These are phyloP conservation scores for Ramichloridium luteum DNA, from an alignment of 2,329 filamentous ascomycete genomes.

Conservation along the genomic window DNA sequence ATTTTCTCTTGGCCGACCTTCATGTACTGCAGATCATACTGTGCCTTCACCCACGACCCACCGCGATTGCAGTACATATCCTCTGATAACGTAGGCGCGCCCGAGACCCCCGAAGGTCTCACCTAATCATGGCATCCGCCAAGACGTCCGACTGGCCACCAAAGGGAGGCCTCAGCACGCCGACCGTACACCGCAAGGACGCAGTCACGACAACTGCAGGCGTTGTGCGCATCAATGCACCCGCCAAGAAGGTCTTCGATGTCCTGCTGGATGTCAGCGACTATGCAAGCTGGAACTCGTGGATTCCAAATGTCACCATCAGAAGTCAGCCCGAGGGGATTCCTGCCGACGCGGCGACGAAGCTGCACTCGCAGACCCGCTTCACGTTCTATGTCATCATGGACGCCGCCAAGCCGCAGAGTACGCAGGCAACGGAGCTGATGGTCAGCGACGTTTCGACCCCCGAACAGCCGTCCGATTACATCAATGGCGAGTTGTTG, in stretches of 20 bases:
- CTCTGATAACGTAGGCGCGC: no score
- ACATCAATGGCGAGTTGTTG: constrained; percentile 11
- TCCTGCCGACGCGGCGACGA: constrained; percentile 2
- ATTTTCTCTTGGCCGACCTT: no score
- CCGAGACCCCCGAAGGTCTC: no score
- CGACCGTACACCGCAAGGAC: constrained; percentile 13
- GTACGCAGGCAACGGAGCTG: constrained; percentile 11
- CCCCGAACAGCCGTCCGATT: constrained; percentile 12
- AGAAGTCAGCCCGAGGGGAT: constrained; percentile 6
- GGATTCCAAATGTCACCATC: constrained; percentile 31
- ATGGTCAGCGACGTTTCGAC: constrained; percentile 19
- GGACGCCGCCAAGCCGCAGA: constrained; percentile 17
- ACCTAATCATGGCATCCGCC: no score
- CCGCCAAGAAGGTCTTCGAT: constrained; percentile 29
- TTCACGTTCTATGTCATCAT: constrained; percentile 19
- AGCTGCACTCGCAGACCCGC: constrained; percentile 9
- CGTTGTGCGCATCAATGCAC: constrained; percentile 26
- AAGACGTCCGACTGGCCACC: no score
- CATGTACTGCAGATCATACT: no score
- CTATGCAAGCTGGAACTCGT: constrained; percentile 34
- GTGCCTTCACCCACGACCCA: no score
- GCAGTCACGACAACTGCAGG: constrained; percentile 12
- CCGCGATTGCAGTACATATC: no score
- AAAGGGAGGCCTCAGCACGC: constrained; percentile 13
- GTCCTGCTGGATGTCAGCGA: constrained; percentile 30